Evolutionary conservation across 1,284 basidiomycete species (phyloP).

Genomic region (Cryptococcus jaspeensis): DNA sequence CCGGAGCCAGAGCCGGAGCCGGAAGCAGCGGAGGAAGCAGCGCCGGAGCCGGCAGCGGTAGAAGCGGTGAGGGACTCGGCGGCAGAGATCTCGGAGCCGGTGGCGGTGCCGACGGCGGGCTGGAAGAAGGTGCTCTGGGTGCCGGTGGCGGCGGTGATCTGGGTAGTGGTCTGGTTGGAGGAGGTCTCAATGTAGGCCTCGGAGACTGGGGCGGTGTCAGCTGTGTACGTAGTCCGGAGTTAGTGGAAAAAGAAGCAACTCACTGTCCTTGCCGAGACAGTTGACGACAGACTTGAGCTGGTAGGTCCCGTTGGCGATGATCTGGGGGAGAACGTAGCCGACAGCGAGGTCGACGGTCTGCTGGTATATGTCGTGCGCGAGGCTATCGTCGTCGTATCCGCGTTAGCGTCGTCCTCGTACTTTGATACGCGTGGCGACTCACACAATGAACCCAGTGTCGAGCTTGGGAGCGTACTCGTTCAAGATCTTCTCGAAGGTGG

Average conservation of each 20-base stretch:
- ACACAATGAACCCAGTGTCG: conserved; percentile 72
- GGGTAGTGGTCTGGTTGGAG: conserved; percentile 41
- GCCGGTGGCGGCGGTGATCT: conserved; percentile 28
- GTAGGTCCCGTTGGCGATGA: conserved; percentile 61
- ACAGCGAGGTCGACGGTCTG: conserved; percentile 84
- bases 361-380: conserved; percentile 82
- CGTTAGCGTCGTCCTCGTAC: no score
- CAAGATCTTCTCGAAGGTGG: conserved; percentile 52
- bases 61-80: conserved; percentile 15
- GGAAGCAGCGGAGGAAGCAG: conserved; percentile 7
- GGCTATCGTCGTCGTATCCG: conserved; percentile 15
- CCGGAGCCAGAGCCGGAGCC: background rate
- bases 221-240: background rate
- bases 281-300: conserved; percentile 59
- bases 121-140: conserved; percentile 33
- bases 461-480: conserved; percentile 43
- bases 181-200: conserved; percentile 53
- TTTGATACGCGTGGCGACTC: no score
- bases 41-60: conserved; percentile 9
- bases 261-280: conserved; percentile 62
- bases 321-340: conserved; percentile 75
- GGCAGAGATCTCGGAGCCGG: conserved; percentile 26
- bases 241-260: conserved; percentile 4
- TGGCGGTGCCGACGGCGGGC: conserved; percentile 32
- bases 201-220: conserved; percentile 22